These are phyloP conservation scores for Linanthus parryae DNA, from an alignment of 148 eudicot genomes.

Conservation along the genomic window DNA sequence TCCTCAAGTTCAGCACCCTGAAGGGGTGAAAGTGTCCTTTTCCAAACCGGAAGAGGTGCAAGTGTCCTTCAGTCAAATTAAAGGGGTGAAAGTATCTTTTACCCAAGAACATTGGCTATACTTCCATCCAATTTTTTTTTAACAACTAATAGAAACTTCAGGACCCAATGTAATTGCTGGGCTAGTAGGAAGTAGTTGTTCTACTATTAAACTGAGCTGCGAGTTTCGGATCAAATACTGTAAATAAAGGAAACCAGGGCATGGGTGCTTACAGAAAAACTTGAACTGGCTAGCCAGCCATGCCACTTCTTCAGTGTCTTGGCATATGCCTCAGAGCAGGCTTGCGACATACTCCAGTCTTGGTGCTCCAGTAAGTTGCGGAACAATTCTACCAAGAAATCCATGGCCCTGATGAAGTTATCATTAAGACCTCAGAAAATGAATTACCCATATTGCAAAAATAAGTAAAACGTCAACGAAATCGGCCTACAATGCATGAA, in stretches of 20 bases:
- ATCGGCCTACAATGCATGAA: no score
- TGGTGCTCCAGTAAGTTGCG: slow-evolving; percentile 54
- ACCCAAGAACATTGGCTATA: not conserved
- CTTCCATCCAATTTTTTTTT: not conserved
- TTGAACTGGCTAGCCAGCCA: slow-evolving; percentile 85
- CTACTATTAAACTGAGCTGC: not conserved
- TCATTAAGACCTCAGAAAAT: not conserved
- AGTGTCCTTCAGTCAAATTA: no score
- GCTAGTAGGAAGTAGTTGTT: no score
- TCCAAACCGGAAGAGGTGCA: no score
- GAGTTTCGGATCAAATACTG: not conserved
- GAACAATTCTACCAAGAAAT: slow-evolving; percentile 64
- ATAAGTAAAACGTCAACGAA: no score
- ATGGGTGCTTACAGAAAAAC: slow-evolving; percentile 40
- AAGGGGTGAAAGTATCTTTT: not conserved
- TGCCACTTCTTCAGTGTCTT: slow-evolving; percentile 80
- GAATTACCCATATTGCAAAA: not conserved
- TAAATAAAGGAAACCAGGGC: not conserved
- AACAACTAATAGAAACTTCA: not conserved
- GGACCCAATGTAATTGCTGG: no score
- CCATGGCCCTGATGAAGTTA: slow-evolving; percentile 59
- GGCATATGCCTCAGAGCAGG: slow-evolving; percentile 62
- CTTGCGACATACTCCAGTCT: slow-evolving; percentile 78
- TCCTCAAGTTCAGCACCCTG: no score
- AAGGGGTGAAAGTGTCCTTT: no score